A percentile compares a stretch with the other conserved stretches of the same genome.
These are phyloP conservation scores for Nitzschia palea DNA, from an alignment of 108 stramenopile species.

Conservation along the genomic window DNA sequence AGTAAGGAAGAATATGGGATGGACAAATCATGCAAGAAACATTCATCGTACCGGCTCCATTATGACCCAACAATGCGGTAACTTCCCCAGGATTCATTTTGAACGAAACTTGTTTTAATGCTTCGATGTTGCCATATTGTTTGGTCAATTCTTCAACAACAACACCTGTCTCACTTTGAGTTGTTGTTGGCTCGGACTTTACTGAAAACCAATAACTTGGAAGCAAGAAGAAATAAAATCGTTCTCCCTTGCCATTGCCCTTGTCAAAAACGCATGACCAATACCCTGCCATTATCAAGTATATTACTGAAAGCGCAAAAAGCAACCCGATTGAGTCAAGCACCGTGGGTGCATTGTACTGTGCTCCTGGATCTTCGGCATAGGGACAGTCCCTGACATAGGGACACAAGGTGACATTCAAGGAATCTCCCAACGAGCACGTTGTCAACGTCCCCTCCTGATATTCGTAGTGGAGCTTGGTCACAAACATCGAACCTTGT, in stretches of 20 bases:
- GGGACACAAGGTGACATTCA: slow-evolving; percentile 18
- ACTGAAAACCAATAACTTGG: slow-evolving; percentile 43
- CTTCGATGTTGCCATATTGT: slow-evolving; percentile 50
- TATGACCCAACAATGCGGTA: slow-evolving; percentile 50
- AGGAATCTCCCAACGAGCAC: neutral
- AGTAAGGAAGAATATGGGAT: neutral
- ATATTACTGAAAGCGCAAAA: slow-evolving; percentile 35
- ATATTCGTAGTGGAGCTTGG: slow-evolving; percentile 14
- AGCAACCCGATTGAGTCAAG: slow-evolving; percentile 43
- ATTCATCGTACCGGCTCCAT: slow-evolving; percentile 43
- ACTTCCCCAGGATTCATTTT: slow-evolving; percentile 48
- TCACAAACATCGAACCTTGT: slow-evolving; percentile 5
- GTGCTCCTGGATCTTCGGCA: slow-evolving; percentile 20
- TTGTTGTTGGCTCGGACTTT: neutral
- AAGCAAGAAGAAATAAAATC: slow-evolving; percentile 42
- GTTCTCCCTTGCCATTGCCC: slow-evolving; percentile 46
- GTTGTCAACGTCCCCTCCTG: no score
- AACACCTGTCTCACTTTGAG: slow-evolving; percentile 18
- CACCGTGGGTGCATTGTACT: slow-evolving; percentile 34
- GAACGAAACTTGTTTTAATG: slow-evolving; percentile 48
- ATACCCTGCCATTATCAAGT: slow-evolving; percentile 47
- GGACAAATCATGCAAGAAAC: neutral
- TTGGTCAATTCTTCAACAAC: slow-evolving; percentile 36
- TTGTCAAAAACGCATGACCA: slow-evolving; percentile 39
- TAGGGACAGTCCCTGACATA: slow-evolving; percentile 6